Base-by-base conservation (phyloP, 2,329 filamentous ascomycete genomes). In the Leptographium wingfieldii region DNA sequence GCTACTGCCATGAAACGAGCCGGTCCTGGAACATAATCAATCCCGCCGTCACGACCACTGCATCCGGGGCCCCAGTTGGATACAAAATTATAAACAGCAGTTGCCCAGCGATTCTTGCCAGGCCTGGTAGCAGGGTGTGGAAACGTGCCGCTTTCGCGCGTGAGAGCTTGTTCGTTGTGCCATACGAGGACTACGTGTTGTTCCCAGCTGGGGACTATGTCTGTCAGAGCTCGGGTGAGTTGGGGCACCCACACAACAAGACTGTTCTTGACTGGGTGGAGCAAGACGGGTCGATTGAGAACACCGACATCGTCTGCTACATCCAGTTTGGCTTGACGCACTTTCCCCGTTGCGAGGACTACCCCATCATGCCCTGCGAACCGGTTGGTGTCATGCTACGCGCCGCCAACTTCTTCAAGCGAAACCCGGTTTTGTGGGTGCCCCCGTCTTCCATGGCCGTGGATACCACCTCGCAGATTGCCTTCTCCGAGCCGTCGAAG, bases 71-170 rank as follows among this genome's bases (percentile, higher is more conserved):
- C 74, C 90, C 90, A 0, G 84, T 87, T 0, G 85, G 82, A 59
- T 96, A 96, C 72, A 96, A 96, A 77, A 82, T 96, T 3, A 88
- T 96, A 49, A 94, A 88, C 70, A 79, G 90, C 55, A 92, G 95
- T 68, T 86, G 92, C 0, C 88, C 92, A 0, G 74, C 78, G 0
- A 74, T 96, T 12, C 74, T 96, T 11, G 90, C 92, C 3, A 95
- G 91, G 74, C 83, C 88, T 61, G 87, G 86, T 1, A 85, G 88
- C 2, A 70, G 96, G 31, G 91, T 95, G 5, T 95, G 89, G 86
- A 95, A 95, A 73, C 81, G 92, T n/a, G 92, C 92, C 1, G 90
- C 87, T 0, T 96, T 96, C 67, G 90, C 92, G 0, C 76, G 90
- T 48, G 89, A 96, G 69, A 87, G 90, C 7, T 84, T 96, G 1